A percentile compares a stretch with the other conserved stretches of the same genome.
phyloP scores from a whole-genome alignment of 1,139 yeast genomes.

The Citeromyces hawaiiensis region DNA sequence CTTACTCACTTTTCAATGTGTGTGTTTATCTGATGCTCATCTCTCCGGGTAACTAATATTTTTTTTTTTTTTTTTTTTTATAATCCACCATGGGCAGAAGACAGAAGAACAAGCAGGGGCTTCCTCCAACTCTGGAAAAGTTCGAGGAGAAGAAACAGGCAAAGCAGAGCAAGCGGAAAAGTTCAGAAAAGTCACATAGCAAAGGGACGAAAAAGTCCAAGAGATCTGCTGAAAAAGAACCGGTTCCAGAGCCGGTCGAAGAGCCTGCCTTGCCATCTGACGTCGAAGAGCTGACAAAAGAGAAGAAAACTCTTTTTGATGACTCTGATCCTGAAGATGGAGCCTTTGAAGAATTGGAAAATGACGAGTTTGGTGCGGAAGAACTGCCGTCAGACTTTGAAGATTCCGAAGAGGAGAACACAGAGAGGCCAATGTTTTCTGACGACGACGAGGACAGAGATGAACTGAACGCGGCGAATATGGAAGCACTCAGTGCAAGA shows the following conservation, averaged over 20 bases:
- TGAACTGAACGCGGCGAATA: slow-evolving; percentile 71
- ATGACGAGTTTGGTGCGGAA: slow-evolving; percentile 28
- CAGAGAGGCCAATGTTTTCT: slow-evolving; percentile 71
- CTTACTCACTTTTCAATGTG: background rate
- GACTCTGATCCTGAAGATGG: slow-evolving; percentile 50
- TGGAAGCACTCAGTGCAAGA: slow-evolving; percentile 64
- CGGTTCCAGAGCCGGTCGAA: slow-evolving; percentile 21
- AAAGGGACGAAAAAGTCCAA: slow-evolving; percentile 11
- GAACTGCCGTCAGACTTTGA: slow-evolving; percentile 12
- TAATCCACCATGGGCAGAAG: slow-evolving; percentile 65
- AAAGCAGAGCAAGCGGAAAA: slow-evolving; percentile 18
- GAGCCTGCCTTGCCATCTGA: slow-evolving; percentile 44
- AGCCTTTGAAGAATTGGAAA: slow-evolving; percentile 33
- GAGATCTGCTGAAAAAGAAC: slow-evolving; percentile 16
- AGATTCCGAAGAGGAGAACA: slow-evolving; percentile 22
- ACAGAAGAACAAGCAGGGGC: slow-evolving; percentile 82
- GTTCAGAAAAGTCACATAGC: slow-evolving; percentile 1
- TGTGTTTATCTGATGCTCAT: background rate
- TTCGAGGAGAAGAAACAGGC: slow-evolving; percentile 48
- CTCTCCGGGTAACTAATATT: background rate
- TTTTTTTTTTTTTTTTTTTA: no score
- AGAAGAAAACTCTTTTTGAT: slow-evolving; percentile 68
- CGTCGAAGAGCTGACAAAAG: slow-evolving; percentile 44
- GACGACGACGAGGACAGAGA: slow-evolving; percentile 73
- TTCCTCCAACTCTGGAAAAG: slow-evolving; percentile 79